These are phyloP conservation scores for Spizellomyces sp. DNA, from an alignment of 192 early-diverging fungal genomes.

Conservation along the genomic window DNA sequence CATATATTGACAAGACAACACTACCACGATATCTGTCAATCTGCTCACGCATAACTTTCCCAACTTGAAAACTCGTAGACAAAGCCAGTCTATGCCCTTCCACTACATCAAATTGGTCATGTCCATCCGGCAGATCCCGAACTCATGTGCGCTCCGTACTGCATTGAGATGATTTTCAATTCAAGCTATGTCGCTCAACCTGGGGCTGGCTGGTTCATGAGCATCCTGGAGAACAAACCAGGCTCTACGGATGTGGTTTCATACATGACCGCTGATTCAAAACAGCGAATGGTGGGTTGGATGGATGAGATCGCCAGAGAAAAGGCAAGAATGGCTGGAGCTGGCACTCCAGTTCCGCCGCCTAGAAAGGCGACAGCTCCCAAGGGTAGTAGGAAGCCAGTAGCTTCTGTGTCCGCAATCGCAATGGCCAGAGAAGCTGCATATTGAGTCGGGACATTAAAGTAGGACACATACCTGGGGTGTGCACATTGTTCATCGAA, in stretches of 20 bases:
- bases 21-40: not conserved
- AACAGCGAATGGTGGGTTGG: slow-evolving; percentile 26
- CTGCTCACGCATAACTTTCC: not conserved
- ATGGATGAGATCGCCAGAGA: slow-evolving; percentile 31
- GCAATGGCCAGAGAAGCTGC: not conserved
- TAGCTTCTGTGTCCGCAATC: not conserved
- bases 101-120: slow-evolving; percentile 22
- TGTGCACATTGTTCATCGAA: too few relatives aligned
- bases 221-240: slow-evolving; percentile 4
- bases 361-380: slow-evolving; percentile 10
- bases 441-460: not conserved
- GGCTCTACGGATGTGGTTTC: slow-evolving; percentile 18
- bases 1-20: not conserved
- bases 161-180: slow-evolving; percentile 34
- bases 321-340: slow-evolving; percentile 30
- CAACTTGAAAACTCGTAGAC: slow-evolving; percentile 5
- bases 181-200: too few relatives aligned
- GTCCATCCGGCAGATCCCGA: slow-evolving; percentile 37
- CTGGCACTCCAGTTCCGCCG: slow-evolving; percentile 23
- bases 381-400: not conserved
- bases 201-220: slow-evolving; percentile 9
- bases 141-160: slow-evolving; percentile 39
- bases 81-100: slow-evolving; percentile 36
- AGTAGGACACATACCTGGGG: too few relatives aligned
- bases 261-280: slow-evolving; percentile 40